Percentiles rank a stretch among this genome's conserved stretches.
phyloP scores from a whole-genome alignment of 2,329 filamentous ascomycete genomes.

The Dactylellina cionopaga region DNA sequence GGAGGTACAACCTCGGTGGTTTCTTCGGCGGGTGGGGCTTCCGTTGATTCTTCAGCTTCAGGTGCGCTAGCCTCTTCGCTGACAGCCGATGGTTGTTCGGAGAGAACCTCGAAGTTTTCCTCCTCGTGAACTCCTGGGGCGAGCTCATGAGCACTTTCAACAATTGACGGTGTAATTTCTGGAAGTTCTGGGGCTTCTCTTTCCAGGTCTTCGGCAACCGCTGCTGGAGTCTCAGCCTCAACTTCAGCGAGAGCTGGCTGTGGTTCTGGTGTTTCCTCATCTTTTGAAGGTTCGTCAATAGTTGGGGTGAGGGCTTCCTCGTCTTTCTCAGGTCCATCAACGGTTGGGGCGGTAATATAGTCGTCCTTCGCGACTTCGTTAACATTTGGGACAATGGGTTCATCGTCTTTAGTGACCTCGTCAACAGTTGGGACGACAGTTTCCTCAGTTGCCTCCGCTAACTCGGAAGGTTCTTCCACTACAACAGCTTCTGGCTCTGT shows the following conservation, averaged over 20 bases:
- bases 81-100: neutral
- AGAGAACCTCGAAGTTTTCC: neutral
- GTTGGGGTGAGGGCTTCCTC: neutral
- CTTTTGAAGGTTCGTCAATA: neutral
- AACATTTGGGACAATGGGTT: neutral
- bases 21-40: neutral
- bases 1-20: neutral
- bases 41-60: neutral
- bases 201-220: neutral
- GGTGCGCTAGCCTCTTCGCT: neutral
- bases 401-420: neutral
- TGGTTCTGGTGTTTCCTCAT: conserved; percentile 1
- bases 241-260: neutral
- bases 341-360: neutral
- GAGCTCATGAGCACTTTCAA: neutral
- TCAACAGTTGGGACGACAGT: neutral
- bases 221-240: neutral
- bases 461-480: too few relatives aligned
- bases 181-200: neutral
- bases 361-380: conserved; percentile 6
- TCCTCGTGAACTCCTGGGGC: neutral
- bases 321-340: neutral
- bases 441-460: neutral
- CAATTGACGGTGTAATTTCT: neutral
- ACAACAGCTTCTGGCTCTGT: too few relatives aligned